These are phyloP conservation scores for Venturia aucupariae DNA, from an alignment of 2,329 filamentous ascomycete species.

Conservation along the genomic window DNA sequence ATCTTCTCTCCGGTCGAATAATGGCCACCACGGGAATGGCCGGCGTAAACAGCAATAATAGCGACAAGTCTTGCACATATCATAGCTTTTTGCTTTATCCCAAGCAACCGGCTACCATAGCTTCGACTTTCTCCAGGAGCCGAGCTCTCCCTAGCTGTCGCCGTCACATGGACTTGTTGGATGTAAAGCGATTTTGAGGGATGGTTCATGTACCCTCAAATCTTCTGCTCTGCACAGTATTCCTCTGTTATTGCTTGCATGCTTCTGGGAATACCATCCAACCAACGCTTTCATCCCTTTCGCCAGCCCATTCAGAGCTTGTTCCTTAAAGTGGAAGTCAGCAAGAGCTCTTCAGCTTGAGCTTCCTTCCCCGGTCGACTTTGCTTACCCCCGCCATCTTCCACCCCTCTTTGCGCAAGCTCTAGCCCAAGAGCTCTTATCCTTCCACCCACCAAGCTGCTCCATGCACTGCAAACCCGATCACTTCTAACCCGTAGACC, in stretches of 20 bases:
- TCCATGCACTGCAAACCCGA: neutral
- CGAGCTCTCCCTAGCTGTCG: constrained; percentile 2
- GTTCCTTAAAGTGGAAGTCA: neutral
- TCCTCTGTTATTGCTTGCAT: neutral
- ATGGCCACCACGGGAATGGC: neutral
- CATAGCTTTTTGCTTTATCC: constrained; percentile 1
- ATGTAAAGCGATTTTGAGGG: constrained; percentile 3
- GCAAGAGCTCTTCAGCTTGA: neutral
- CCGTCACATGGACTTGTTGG: constrained; percentile 9
- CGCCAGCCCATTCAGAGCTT: neutral
- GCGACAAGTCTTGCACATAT: neutral
- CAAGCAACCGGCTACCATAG: neutral
- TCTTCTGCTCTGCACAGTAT: too few relatives aligned
- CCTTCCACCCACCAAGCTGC: neutral
- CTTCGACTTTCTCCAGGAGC: neutral
- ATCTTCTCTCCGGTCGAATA: neutral
- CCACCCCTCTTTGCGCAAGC: constrained; percentile 1
- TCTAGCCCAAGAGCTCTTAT: neutral
- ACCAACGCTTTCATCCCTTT: neutral
- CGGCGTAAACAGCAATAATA: neutral
- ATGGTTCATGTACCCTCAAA: neutral
- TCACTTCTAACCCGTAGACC: neutral
- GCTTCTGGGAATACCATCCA: too few relatives aligned
- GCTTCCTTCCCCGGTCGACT: neutral
- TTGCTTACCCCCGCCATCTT: neutral